Percentiles rank a stretch among this genome's conserved stretches.
phyloP scores from a whole-genome alignment of 768 basidiomycete genomes.

The Suillus hirtellus region DNA sequence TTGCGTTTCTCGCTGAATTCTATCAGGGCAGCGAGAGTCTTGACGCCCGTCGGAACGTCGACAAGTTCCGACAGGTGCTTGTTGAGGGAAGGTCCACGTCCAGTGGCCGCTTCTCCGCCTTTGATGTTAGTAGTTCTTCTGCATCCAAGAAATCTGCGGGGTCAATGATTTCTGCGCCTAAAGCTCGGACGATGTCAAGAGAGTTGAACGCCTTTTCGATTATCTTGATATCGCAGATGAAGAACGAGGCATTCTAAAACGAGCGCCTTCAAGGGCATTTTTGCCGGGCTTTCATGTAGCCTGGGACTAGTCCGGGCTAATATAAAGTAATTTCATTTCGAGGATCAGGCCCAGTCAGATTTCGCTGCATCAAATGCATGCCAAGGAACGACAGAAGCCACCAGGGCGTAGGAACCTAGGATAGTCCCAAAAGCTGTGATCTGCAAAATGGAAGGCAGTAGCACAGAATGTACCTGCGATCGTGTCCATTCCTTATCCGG shows the following conservation, averaged over 20 bases:
- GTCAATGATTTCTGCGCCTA: conserved; percentile 36
- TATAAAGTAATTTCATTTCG: background rate
- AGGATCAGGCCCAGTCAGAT: background rate
- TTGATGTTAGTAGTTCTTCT: conserved; percentile 42
- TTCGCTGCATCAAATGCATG: conserved; percentile 36
- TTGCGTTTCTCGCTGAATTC: conserved; percentile 45
- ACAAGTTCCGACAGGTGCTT: conserved; percentile 47
- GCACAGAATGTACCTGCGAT: background rate
- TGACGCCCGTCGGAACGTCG: conserved; percentile 47
- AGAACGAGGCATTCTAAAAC: background rate
- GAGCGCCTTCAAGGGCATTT: background rate
- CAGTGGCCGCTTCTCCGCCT: conserved; percentile 57
- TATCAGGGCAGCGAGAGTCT: conserved; percentile 57
- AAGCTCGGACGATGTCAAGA: background rate
- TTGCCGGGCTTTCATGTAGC: background rate
- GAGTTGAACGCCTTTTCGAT: background rate
- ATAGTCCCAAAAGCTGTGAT: background rate
- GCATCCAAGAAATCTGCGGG: conserved; percentile 55
- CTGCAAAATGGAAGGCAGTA: background rate
- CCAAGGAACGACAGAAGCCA: conserved; percentile 12
- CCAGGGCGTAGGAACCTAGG: conserved; percentile 23
- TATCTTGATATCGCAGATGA: background rate
- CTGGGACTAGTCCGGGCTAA: background rate
- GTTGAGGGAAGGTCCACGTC: conserved; percentile 54
- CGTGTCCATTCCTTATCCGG: background rate